Evolutionary conservation across 176 grass and related monocot species (phyloP).

Genomic region (Panicum miliaceum): DNA sequence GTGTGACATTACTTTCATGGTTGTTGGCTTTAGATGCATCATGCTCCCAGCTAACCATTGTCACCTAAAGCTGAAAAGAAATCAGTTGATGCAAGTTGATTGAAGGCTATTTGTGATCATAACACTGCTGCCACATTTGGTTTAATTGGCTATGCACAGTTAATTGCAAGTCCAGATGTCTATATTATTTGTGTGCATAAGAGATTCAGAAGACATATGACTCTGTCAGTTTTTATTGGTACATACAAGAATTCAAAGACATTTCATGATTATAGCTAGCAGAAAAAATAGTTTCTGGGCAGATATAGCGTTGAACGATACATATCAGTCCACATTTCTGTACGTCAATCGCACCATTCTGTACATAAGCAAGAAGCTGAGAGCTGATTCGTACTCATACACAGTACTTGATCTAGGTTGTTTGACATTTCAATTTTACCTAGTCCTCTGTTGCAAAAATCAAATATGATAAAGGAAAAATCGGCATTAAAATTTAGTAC

Average conservation of each 20-base stretch:
- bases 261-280: background rate
- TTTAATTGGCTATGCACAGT: background rate
- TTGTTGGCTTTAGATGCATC: slow-evolving; percentile 46
- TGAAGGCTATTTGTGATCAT: background rate
- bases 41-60: slow-evolving; percentile 25
- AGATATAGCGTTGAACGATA: background rate
- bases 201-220: background rate
- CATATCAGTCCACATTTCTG: background rate
- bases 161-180: background rate
- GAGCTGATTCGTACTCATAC: background rate
- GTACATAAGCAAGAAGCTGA: background rate
- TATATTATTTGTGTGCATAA: background rate
- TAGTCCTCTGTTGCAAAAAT: no score
- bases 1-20: slow-evolving; percentile 38
- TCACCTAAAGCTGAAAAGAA: slow-evolving; percentile 31
- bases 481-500: background rate
- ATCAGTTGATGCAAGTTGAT: background rate
- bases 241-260: background rate
- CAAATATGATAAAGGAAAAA: no score
- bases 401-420: background rate
- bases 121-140: background rate
- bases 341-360: background rate
- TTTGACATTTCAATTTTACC: background rate
- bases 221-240: background rate
- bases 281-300: background rate